Evolutionary conservation across 352 stramenopile genomes (phyloP), one percentile per base, ranked within the genome.

Genomic region (Phytopythium mirpurense): DNA sequence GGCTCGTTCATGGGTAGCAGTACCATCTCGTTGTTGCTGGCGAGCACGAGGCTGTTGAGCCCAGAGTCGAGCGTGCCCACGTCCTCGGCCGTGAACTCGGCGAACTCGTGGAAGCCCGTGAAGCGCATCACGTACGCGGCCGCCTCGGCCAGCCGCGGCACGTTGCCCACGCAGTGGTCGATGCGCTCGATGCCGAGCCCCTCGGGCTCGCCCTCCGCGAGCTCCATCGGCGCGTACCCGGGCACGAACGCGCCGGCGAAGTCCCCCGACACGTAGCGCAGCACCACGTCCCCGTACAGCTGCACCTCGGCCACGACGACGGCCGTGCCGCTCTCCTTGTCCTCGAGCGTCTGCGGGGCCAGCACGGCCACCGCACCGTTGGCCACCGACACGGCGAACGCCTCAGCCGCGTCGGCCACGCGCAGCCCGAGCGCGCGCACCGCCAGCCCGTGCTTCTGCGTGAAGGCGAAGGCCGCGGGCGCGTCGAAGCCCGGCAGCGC

Each of bases 1-100:
- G 94, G 94, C 70, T 98, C 96, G 70, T 98, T 98, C 41, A 98
- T 65, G 0, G 96, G 96, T 11, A 98, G 65, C 14, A 98, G 72
- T 50, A 98, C 90, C 67, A 94, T 81, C 67, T 97, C 86, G 58
- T 93, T 94, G 68, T 98, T 93, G 67, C 82, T 97, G 27, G 90
- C 87, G 10, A 98, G 68, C 32, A 98, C 95, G 62, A 98, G 93
- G 50, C 80, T 96, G 71, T 98, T 98, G 3, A 98, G 77, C 2
- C 95, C 93, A 38, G 83, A 97, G 65, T 98, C 91, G 6, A 97
- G 60, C 8, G 95, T 98, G 42, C 95, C 95, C 14, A 98, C 88
- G 56, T 98, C 92, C 51, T 97, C 88, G 16, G 91, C 70, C 34
- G 86, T 96, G 60, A 98, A 98, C 80, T 98, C 93, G 29, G 90